Percentiles rank a stretch among this genome's conserved stretches.
Conservation (phyloP, 108 stramenopile species). For the Fragilariopsis cylindrus region DNA sequence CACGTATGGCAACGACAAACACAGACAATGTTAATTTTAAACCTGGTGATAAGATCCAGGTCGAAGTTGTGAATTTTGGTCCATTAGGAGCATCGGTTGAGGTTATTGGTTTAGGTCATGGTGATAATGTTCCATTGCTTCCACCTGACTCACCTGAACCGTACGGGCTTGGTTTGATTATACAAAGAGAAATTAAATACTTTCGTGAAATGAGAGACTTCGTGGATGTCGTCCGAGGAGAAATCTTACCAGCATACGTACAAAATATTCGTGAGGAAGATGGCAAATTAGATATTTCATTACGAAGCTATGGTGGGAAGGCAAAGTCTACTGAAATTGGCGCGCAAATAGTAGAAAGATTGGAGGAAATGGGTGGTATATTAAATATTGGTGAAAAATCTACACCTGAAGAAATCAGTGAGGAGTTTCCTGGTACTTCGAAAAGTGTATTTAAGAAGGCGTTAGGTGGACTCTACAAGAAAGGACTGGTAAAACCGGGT, state of each 20-base stretch:
- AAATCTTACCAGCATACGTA: constrained; percentile 74
- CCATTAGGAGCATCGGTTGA: constrained; percentile 77
- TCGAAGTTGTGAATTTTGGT: constrained; percentile 78
- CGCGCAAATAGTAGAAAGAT: constrained; percentile 52
- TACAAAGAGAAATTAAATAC: constrained; percentile 74
- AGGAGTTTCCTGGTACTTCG: constrained; percentile 67
- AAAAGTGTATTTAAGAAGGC: constrained; percentile 51
- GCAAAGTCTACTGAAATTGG: constrained; percentile 63
- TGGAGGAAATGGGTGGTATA: constrained; percentile 42
- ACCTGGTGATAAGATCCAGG: constrained; percentile 64
- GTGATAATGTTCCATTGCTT: constrained; percentile 43
- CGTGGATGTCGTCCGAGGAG: constrained; percentile 74
- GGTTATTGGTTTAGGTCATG: constrained; percentile 64
- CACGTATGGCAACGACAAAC: constrained; percentile 3
- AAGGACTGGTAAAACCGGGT: constrained; percentile 61
- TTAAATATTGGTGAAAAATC: constrained; percentile 79
- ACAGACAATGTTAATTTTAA: constrained; percentile 34
- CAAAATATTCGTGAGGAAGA: constrained; percentile 67
- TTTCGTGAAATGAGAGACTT: constrained; percentile 68
- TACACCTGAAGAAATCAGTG: constrained; percentile 64
- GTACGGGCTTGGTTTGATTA: constrained; percentile 68
- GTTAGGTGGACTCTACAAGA: constrained; percentile 62
- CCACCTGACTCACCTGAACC: constrained; percentile 59
- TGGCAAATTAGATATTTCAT: constrained; percentile 62
- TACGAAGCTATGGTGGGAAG: constrained; percentile 71